phyloP scores from a whole-genome alignment of 768 basidiomycete species.

The Lactarius hatsudake region DNA sequence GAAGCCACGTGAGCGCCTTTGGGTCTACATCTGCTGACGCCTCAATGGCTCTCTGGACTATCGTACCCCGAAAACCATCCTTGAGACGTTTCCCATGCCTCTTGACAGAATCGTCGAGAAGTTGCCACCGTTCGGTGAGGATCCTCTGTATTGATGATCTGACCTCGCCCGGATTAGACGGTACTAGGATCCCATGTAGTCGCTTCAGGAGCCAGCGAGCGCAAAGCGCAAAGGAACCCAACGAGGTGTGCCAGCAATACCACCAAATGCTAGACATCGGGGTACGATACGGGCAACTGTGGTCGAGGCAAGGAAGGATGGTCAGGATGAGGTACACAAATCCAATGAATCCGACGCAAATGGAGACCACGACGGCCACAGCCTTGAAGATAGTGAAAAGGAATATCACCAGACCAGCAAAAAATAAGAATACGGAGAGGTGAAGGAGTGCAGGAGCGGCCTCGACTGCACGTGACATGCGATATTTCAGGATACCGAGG shows the following conservation, averaged over 20 bases:
- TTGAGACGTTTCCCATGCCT: not conserved
- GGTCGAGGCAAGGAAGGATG: constrained; percentile 6
- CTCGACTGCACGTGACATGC: constrained; percentile 11
- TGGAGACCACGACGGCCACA: constrained; percentile 4
- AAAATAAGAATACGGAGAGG: constrained; percentile 23
- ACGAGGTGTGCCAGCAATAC: not conserved
- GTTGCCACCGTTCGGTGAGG: not conserved
- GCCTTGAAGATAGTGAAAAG: constrained; percentile 8
- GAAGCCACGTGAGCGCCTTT: not conserved
- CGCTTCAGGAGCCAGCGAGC: not conserved
- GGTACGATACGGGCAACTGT: constrained; percentile 20
- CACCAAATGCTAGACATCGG: constrained; percentile 17
- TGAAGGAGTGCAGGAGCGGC: constrained; percentile 19
- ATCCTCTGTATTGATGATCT: not conserved
- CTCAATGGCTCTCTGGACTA: too few species aligned
- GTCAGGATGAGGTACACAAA: constrained; percentile 10
- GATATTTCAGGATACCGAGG: constrained; percentile 11
- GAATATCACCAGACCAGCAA: constrained; percentile 20
- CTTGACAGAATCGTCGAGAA: not conserved
- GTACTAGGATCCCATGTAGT: not conserved
- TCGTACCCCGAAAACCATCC: too few species aligned
- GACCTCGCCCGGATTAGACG: not conserved
- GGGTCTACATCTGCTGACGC: not conserved
- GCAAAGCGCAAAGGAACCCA: not conserved
- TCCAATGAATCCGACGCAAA: constrained; percentile 4